Evolutionary conservation across 768 basidiomycete genomes (phyloP).

Genomic region (Serendipita sp.): DNA sequence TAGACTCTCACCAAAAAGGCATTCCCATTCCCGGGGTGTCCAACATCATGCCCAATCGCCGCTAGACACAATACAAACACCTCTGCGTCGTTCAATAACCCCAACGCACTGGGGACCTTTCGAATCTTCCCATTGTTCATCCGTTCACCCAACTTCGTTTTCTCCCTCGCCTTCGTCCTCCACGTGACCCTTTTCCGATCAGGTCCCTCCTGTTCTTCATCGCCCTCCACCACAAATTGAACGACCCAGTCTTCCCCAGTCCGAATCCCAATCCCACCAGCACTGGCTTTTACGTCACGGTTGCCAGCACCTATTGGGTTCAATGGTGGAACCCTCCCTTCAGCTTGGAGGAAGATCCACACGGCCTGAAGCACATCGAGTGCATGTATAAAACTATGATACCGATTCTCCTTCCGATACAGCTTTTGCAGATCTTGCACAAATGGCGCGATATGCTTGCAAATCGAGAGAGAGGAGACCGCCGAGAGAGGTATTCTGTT

Average conservation of each 20-base stretch:
- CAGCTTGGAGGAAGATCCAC: conserved; percentile 66
- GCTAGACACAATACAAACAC: conserved; percentile 76
- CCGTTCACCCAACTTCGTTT: neutral
- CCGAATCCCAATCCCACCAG: neutral
- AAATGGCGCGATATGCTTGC: conserved; percentile 63
- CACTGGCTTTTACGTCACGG: conserved; percentile 22
- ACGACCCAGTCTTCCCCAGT: conserved; percentile 28
- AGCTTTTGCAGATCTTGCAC: conserved; percentile 80
- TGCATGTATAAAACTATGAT: conserved; percentile 97
- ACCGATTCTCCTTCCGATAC: conserved; percentile 82
- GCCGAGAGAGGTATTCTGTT: conserved; percentile 27
- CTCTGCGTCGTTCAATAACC: conserved; percentile 41
- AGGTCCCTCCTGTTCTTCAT: conserved; percentile 3
- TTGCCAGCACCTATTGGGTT: conserved; percentile 40
- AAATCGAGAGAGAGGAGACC: conserved; percentile 21
- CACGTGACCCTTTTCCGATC: too few species aligned
- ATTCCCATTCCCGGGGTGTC: conserved; percentile 91
- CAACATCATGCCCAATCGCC: conserved; percentile 95
- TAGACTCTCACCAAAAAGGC: conserved; percentile 68
- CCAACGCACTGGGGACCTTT: conserved; percentile 6
- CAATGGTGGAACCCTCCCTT: conserved; percentile 68
- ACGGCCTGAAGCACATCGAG: conserved; percentile 90
- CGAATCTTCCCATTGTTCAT: conserved; percentile 11
- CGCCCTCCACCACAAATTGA: conserved; percentile 24
- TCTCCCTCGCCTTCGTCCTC: conserved; percentile 15